Evolutionary conservation across 2,329 filamentous ascomycete species (phyloP).

Genomic region (Albifimbria verrucaria): DNA sequence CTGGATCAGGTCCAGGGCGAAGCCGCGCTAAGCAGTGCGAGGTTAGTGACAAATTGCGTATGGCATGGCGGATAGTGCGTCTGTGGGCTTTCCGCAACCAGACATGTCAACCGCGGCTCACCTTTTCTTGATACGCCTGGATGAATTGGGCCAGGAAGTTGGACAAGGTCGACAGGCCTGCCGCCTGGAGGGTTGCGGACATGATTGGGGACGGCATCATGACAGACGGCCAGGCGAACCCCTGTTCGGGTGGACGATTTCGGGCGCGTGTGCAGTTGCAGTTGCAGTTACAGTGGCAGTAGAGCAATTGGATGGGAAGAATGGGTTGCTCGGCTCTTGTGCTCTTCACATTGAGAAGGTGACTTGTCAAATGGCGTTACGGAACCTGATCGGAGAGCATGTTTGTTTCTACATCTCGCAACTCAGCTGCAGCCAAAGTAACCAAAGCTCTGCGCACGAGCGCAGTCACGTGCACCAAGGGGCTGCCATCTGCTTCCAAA

Average conservation of each 20-base stretch:
- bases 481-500: background rate
- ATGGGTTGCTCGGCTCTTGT: no score
- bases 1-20: conserved; percentile 43
- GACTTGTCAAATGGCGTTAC: no score
- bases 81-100: background rate
- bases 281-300: no score
- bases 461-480: no score
- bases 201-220: conserved; percentile 48
- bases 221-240: background rate
- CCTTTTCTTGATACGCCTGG: conserved; percentile 43
- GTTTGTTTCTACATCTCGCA: no score
- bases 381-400: no score
- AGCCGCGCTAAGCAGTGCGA: conserved; percentile 25
- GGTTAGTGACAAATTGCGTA: background rate
- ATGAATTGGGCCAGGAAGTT: conserved; percentile 55
- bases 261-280: background rate
- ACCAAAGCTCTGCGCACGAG: no score
- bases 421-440: no score
- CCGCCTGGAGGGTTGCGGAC: conserved; percentile 51
- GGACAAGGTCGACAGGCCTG: conserved; percentile 47
- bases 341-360: no score
- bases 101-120: conserved; percentile 16
- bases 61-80: background rate
- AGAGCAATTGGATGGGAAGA: no score
- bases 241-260: background rate